Evolutionary conservation across 1,139 yeast genomes (phyloP).

Genomic region (Blastobotrys petasosporus): DNA sequence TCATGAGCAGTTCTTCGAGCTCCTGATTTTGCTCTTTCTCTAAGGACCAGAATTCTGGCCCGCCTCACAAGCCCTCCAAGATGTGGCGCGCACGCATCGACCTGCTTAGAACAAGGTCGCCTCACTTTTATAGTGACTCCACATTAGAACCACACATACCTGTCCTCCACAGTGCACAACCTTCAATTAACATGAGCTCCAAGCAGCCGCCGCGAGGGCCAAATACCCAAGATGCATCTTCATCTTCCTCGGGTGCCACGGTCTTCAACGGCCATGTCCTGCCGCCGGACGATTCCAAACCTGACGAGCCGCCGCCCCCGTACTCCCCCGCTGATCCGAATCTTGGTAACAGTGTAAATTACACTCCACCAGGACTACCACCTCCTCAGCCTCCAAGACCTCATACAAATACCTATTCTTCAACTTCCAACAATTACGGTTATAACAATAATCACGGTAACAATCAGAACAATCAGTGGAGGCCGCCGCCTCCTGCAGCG

Average conservation of each 20-base stretch:
- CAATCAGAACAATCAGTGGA: background rate
- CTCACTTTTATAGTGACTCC: too few species aligned
- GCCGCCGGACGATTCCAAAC: constrained; percentile 20
- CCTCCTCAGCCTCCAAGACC: constrained; percentile 2
- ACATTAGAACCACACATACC: too few species aligned
- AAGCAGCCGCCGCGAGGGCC: too few species aligned
- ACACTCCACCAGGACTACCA: background rate
- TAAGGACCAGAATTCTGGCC: too few species aligned
- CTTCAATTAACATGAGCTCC: too few species aligned
- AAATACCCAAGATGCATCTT: too few species aligned
- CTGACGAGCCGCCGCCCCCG: constrained; percentile 27
- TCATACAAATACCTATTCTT: background rate
- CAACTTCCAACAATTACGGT: background rate
- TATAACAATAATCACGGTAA: background rate
- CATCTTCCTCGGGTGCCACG: background rate
- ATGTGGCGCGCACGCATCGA: too few species aligned
- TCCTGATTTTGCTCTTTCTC: too few species aligned
- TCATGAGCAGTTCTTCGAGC: too few species aligned
- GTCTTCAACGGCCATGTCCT: constrained; percentile 6
- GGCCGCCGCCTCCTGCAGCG: background rate
- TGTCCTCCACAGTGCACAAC: too few species aligned
- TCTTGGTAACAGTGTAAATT: background rate
- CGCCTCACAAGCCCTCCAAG: too few species aligned
- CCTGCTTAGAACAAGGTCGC: too few species aligned
- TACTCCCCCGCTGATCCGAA: constrained; percentile 18